Percentiles rank a stretch among this genome's conserved stretches.
phyloP scores from a whole-genome alignment of 2,329 filamentous ascomycete species.

The Cladosporium cucumerinum region DNA sequence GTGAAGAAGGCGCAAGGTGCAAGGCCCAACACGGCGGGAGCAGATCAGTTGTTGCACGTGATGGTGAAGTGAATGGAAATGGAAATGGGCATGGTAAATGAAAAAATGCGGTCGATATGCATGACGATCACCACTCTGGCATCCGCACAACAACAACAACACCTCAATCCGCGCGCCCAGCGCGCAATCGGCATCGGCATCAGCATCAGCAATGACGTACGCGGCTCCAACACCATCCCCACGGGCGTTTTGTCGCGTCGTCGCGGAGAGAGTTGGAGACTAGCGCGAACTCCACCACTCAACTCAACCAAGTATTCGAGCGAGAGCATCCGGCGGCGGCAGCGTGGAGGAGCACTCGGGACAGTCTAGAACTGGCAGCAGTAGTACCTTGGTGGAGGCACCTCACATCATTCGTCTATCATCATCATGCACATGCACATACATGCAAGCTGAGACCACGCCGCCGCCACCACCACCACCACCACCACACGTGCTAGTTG shows the following conservation, averaged over 20 bases:
- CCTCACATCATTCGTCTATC: background rate
- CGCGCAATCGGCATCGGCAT: background rate
- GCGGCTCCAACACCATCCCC: constrained; percentile 4
- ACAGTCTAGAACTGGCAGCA: background rate
- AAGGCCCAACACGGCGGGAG: background rate
- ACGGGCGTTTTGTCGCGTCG: constrained; percentile 1
- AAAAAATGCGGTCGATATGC: background rate
- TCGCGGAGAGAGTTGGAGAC: constrained; percentile 6
- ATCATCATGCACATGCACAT: constrained; percentile 9
- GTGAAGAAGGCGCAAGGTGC: background rate
- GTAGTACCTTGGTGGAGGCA: constrained; percentile 7
- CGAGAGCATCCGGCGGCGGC: background rate
- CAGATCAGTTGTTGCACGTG: background rate
- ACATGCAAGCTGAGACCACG: constrained; percentile 9
- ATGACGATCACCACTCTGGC: background rate
- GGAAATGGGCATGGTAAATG: background rate
- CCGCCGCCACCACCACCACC: no score
- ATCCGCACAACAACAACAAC: background rate
- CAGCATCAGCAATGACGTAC: constrained; percentile 6
- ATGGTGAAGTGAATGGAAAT: background rate
- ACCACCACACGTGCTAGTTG: constrained; percentile 5
- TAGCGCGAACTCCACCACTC: constrained; percentile 10
- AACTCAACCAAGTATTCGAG: background rate
- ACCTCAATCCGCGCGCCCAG: background rate
- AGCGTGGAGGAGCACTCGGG: background rate